Base-by-base conservation (phyloP, 805 yeast species). In the Saccharomycopsis sp. region DNA sequence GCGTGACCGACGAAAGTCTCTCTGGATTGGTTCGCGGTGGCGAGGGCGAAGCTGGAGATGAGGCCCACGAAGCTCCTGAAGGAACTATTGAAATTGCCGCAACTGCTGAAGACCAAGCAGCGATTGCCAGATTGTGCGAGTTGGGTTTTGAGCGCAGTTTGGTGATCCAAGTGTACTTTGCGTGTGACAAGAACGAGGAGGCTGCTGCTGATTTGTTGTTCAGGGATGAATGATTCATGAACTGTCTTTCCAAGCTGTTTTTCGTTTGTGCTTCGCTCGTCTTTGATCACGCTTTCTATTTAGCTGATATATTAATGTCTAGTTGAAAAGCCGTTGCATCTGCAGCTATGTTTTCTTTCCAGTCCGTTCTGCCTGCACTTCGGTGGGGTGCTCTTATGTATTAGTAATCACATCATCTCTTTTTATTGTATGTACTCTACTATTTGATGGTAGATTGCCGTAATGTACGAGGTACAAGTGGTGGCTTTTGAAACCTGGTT, bases 171-270 rank as follows among this genome's bases (percentile, higher is more conserved):
- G 96, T 95, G 34, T 94, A 89, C 75, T 85, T 94, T 79, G 98
- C 98, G 48, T 94, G 99, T 73, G 99, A 94, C 68, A 92, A 91
- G 75, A 90, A 94, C 73, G 99, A 94, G 75, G 97, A 92, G 75
- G 81, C 89, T 66, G 91, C 99, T 50, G 99, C 98, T 21, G 94
- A 94, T 74, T 82, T 90, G 68, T 77, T 94, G 65, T 88, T 94
- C 67, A 80, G 79, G 67, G 85, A 80, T 61, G 81, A 79, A 59
- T 54, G 24, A 44, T 29, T 29, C 5, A 7, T 57, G 15, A 8
- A 3, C 24, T 12, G 8, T 20, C 24, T 23, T 44, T 34, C 9
- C 29, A 18, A 21, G 2, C 16, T 34, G 2, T 50, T 2, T 15
- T 18, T 40, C 7, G 16, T 3, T 24, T 46, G n/a, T 29, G 20